These are phyloP conservation scores for Nicotiana benthamiana DNA, from an alignment of 257 asterid species.

Conservation along the genomic window DNA sequence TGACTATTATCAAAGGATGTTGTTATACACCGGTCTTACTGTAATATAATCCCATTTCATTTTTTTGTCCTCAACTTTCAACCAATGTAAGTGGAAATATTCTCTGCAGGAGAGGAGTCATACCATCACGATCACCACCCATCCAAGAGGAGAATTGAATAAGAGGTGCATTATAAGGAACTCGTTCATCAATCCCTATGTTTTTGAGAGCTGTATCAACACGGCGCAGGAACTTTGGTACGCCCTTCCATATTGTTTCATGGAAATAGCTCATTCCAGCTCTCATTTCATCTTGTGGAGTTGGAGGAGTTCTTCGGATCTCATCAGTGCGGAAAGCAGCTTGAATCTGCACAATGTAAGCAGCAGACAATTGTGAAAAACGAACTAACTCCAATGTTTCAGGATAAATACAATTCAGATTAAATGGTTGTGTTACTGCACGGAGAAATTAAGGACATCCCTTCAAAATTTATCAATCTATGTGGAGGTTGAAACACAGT, in stretches of 20 bases:
- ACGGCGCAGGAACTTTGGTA: conserved; percentile 42
- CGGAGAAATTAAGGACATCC: neutral
- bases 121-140: conserved; percentile 62
- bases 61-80: neutral
- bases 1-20: too few species aligned
- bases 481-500: neutral
- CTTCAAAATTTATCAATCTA: neutral
- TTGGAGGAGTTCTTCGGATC: conserved; percentile 46
- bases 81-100: neutral
- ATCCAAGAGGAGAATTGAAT: conserved; percentile 54
- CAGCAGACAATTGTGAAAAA: neutral
- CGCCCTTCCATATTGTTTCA: conserved; percentile 51
- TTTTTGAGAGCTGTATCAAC: conserved; percentile 45
- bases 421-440: neutral
- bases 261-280: conserved; percentile 56
- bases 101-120: neutral
- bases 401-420: neutral
- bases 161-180: conserved; percentile 47
- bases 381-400: neutral
- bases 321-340: conserved; percentile 53
- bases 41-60: neutral
- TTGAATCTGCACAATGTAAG: conserved; percentile 24
- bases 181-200: conserved; percentile 41
- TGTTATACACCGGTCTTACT: too few species aligned
- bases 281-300: conserved; percentile 55